A percentile compares a stretch with the other conserved stretches of the same genome.
Evolutionary conservation across 345 rosid species (phyloP).

Genomic region (Hibiscus mutabilis): DNA sequence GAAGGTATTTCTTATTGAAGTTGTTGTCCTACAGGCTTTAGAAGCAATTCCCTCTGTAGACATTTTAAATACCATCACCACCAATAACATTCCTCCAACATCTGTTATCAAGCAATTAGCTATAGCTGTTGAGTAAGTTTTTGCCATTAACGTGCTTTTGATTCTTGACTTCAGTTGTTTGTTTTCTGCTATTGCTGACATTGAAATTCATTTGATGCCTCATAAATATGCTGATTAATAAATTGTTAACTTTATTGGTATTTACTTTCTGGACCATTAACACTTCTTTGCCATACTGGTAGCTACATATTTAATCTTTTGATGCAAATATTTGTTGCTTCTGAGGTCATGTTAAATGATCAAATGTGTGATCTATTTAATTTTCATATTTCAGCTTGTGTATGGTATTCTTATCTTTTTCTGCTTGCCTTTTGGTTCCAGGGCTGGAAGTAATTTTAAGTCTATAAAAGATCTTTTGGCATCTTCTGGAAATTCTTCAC

Average conservation of each 20-base stretch:
- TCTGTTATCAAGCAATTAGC: slow-evolving; percentile 77
- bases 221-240: neutral
- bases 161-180: neutral
- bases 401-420: slow-evolving; percentile 8
- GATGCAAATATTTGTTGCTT: neutral
- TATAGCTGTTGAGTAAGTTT: slow-evolving; percentile 72
- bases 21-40: slow-evolving; percentile 35
- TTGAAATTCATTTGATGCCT: neutral
- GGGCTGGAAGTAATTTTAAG: slow-evolving; percentile 65
- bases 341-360: neutral
- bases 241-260: neutral
- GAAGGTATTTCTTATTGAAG: neutral
- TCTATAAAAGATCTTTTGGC: slow-evolving; percentile 72
- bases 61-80: slow-evolving; percentile 43
- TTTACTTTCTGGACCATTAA: neutral
- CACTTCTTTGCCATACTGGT: neutral
- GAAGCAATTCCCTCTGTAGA: slow-evolving; percentile 50
- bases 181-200: neutral
- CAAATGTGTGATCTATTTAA: slow-evolving; percentile 1
- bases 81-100: slow-evolving; percentile 60
- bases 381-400: slow-evolving; percentile 11
- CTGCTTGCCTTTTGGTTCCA: slow-evolving; percentile 18
- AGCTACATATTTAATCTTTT: neutral
- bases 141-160: neutral
- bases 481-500: slow-evolving; percentile 72